A percentile compares a stretch with the other conserved stretches of the same genome.
These are phyloP conservation scores for Syzygium oleosum DNA, from an alignment of 345 rosid species.

Conservation along the genomic window DNA sequence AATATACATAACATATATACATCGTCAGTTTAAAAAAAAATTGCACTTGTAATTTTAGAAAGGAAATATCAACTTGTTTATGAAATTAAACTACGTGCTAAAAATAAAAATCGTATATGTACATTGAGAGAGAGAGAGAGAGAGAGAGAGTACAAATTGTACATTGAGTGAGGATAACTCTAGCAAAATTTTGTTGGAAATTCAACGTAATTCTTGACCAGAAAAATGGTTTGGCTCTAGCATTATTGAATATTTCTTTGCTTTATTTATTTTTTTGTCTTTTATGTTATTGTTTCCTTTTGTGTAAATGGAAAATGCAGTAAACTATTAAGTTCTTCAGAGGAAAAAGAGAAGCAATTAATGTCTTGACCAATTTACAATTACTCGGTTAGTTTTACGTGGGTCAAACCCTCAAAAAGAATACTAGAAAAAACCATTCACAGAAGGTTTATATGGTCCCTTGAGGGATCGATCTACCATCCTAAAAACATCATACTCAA, in stretches of 20 bases:
- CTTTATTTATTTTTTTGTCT: not conserved
- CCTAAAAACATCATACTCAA: not conserved
- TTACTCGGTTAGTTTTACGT: not conserved
- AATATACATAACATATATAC: too few relatives aligned
- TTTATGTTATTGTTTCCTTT: not conserved
- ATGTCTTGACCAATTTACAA: too few relatives aligned
- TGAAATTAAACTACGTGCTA: not conserved
- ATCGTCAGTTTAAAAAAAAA: too few relatives aligned
- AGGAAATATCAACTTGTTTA: too few relatives aligned
- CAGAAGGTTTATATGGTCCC: not conserved
- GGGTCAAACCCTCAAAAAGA: not conserved
- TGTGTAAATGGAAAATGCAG: not conserved
- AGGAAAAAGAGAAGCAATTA: not conserved
- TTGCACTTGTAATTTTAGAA: too few relatives aligned
- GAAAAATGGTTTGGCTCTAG: not conserved
- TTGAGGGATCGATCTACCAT: not conserved
- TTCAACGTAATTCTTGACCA: not conserved
- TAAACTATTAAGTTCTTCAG: not conserved
- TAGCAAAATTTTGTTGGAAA: not conserved
- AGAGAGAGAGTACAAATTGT: not conserved
- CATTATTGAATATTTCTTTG: not conserved
- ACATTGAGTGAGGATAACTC: not conserved
- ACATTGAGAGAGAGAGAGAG: not conserved
- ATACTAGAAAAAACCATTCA: not conserved
- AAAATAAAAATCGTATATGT: not conserved